phyloP scores from a whole-genome alignment of 352 stramenopile genomes.

The Globisporangium ultimum region DNA sequence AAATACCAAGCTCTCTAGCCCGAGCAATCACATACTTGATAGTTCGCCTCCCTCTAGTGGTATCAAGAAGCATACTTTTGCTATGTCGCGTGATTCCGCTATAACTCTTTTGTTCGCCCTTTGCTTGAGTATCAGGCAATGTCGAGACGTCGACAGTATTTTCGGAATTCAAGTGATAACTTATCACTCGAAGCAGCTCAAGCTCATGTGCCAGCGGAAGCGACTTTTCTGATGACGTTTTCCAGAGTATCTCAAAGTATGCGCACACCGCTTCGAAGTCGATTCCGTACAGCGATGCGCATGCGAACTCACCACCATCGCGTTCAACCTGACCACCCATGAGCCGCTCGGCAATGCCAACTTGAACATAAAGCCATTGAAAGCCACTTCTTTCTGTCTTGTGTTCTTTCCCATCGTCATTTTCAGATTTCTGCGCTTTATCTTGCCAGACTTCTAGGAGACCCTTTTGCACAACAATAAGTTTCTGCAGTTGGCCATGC shows the following conservation, averaged over 20 bases:
- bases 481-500: constrained; percentile 32
- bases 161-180: constrained; percentile 27
- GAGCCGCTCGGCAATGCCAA: constrained; percentile 31
- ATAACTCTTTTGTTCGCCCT: neutral
- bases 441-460: constrained; percentile 11
- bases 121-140: neutral
- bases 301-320: constrained; percentile 24
- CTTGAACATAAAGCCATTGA: constrained; percentile 30
- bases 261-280: constrained; percentile 47
- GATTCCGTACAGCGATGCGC: constrained; percentile 46
- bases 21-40: constrained; percentile 49
- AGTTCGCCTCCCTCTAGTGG: constrained; percentile 40
- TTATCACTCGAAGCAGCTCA: constrained; percentile 43
- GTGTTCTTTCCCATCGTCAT: neutral
- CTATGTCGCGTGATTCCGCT: neutral
- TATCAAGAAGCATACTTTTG: constrained; percentile 21
- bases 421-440: neutral
- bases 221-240: constrained; percentile 19
- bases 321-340: constrained; percentile 26
- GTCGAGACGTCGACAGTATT: neutral
- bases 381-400: constrained; percentile 18
- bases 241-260: constrained; percentile 45
- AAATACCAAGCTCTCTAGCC: constrained; percentile 24
- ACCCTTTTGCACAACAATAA: constrained; percentile 28
- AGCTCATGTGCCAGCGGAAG: constrained; percentile 46